Evolutionary conservation across 129 eudicot genomes (phyloP).

Genomic region (Tagetes erecta): DNA sequence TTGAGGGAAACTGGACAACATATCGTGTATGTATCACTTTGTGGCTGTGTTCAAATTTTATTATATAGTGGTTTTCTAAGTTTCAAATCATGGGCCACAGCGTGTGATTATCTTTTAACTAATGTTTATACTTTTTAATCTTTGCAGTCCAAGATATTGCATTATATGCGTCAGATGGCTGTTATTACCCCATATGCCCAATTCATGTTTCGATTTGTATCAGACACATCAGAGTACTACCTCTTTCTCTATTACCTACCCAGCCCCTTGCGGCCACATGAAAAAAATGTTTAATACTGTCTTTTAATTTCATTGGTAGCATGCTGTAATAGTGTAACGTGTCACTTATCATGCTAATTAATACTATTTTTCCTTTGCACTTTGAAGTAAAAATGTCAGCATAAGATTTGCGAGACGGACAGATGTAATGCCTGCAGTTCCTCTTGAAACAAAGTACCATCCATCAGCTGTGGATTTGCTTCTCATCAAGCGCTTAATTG

Average conservation of each 20-base stretch:
- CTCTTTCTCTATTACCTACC: slow-evolving; percentile 19
- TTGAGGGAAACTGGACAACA: slow-evolving; percentile 99
- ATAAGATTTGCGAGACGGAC: slow-evolving; percentile 92
- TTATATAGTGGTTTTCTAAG: neutral
- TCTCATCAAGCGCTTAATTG: slow-evolving; percentile 85
- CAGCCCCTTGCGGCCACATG: neutral
- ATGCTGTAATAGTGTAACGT: neutral
- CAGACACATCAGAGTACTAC: slow-evolving; percentile 82
- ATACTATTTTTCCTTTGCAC: slow-evolving; percentile 7
- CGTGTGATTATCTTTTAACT: neutral
- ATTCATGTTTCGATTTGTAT: slow-evolving; percentile 79
- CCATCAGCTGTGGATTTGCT: slow-evolving; percentile 99
- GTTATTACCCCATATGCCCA: slow-evolving; percentile 99
- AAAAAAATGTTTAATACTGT: neutral
- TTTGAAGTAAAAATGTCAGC: slow-evolving; percentile 85
- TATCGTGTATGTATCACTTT: slow-evolving; percentile 70
- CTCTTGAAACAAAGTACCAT: slow-evolving; percentile 94
- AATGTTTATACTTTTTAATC: neutral
- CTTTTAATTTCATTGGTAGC: neutral
- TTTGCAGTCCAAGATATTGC: slow-evolving; percentile 96
- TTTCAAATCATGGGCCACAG: slow-evolving; percentile 16
- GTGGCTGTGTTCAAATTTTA: slow-evolving; percentile 2
- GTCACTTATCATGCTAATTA: slow-evolving; percentile 16
- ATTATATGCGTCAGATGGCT: slow-evolving; percentile 99
- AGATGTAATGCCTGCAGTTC: slow-evolving; percentile 94